These are phyloP conservation scores for Linaria vulgaris DNA, from an alignment of 257 asterid genomes.

Conservation along the genomic window DNA sequence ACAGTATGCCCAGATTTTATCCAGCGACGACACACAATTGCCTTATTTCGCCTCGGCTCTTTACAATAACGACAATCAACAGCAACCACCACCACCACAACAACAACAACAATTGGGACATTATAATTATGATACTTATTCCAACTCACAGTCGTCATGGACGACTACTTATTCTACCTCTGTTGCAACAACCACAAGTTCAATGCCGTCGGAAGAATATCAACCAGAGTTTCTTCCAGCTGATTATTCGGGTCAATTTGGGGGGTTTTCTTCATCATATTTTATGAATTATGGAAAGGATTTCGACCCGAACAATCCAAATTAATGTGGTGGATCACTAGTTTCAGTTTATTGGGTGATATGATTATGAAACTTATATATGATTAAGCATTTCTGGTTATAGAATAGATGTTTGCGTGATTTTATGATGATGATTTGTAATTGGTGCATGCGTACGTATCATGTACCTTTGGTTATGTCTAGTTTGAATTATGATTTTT, in stretches of 20 bases:
- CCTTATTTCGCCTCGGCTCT: slow-evolving; percentile 57
- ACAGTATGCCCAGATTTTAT: slow-evolving; percentile 67
- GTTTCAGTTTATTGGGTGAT: no score
- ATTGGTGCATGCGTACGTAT: no score
- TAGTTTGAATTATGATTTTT: no score
- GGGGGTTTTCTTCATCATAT: slow-evolving; percentile 32
- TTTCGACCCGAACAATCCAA: slow-evolving; percentile 36
- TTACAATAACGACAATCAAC: slow-evolving; percentile 21
- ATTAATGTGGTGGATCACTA: background rate
- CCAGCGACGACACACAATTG: slow-evolving; percentile 61
- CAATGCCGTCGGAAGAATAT: slow-evolving; percentile 14
- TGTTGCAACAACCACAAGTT: background rate
- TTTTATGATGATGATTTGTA: no score
- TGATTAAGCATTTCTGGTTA: no score
- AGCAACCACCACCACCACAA: slow-evolving; percentile 23
- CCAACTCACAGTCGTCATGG: slow-evolving; percentile 4
- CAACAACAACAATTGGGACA: slow-evolving; percentile 26
- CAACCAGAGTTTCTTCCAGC: slow-evolving; percentile 20
- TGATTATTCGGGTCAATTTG: slow-evolving; percentile 22
- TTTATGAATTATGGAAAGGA: slow-evolving; percentile 31
- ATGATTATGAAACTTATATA: no score
- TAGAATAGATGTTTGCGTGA: no score
- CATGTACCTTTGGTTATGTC: no score
- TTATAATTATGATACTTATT: slow-evolving; percentile 13
- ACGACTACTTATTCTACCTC: slow-evolving; percentile 10